A percentile compares a stretch with the other conserved stretches of the same genome.
phyloP scores from a whole-genome alignment of 805 yeast genomes.

The Lipomyces mesembrius region DNA sequence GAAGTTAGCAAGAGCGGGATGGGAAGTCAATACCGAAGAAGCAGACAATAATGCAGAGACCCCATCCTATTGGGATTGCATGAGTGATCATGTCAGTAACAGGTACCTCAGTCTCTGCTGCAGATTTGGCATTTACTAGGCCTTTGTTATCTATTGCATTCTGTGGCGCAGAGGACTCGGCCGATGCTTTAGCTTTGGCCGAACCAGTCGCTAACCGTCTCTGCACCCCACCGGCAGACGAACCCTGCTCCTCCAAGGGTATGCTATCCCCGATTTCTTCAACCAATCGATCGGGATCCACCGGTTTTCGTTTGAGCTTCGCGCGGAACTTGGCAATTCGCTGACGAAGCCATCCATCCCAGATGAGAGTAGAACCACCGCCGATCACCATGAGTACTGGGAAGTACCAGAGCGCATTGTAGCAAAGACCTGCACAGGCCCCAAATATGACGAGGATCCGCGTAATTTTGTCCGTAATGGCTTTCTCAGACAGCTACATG shows the following conservation, averaged over 20 bases:
- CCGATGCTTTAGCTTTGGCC: background rate
- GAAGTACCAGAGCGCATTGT: conserved; percentile 15
- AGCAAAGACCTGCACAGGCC: conserved; percentile 6
- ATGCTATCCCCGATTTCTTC: background rate
- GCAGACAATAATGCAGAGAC: background rate
- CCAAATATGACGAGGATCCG: conserved; percentile 13
- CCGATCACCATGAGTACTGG: conserved; percentile 15
- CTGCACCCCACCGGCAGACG: background rate
- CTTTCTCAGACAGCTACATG: conserved; percentile 4
- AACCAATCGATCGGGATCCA: background rate
- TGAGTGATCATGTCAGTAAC: background rate
- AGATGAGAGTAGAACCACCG: conserved; percentile 2
- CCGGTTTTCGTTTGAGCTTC: background rate
- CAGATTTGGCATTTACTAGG: background rate
- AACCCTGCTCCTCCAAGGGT: background rate
- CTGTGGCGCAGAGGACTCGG: background rate
- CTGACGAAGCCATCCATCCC: conserved; percentile 6
- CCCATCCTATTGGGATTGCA: background rate
- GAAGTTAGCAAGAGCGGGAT: background rate
- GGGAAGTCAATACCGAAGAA: background rate
- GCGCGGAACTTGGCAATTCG: background rate
- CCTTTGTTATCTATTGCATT: background rate
- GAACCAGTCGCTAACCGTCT: background rate
- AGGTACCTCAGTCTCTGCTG: background rate
- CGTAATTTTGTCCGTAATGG: conserved; percentile 16